phyloP scores from a whole-genome alignment of 768 basidiomycete species.

The Tricholoma matsutake region DNA sequence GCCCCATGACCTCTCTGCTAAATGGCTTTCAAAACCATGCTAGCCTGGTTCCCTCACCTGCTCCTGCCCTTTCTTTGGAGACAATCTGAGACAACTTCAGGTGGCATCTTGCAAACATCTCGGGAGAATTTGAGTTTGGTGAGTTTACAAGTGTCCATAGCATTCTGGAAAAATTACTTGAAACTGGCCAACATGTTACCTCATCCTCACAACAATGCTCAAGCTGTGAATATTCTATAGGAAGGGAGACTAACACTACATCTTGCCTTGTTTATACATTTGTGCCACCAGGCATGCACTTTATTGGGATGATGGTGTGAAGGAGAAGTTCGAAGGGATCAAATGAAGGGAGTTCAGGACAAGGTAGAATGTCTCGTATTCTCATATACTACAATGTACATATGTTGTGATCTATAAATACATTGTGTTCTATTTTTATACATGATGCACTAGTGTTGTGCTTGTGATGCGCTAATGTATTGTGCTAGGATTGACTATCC shows the following conservation, averaged over 20 bases:
- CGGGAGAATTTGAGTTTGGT: background rate
- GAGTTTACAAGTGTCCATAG: conserved; percentile 1
- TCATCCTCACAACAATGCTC: background rate
- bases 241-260: background rate
- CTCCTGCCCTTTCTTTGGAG: background rate
- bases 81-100: background rate
- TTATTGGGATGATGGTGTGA: no score
- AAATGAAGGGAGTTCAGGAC: no score
- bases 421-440: no score
- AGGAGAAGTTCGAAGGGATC: no score
- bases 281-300: background rate
- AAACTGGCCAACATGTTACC: background rate
- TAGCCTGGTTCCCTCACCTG: background rate
- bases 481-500: no score
- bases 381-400: no score
- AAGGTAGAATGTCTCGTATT: no score
- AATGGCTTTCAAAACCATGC: background rate
- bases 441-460: no score
- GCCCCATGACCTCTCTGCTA: background rate
- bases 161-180: background rate
- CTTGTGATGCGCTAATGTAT: no score
- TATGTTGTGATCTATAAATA: no score
- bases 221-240: background rate
- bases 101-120: background rate
- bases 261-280: background rate